Percentiles rank a stretch among this genome's conserved stretches.
phyloP scores from a whole-genome alignment of 2,329 filamentous ascomycete genomes.

The Colletotrichum cordylinicola region DNA sequence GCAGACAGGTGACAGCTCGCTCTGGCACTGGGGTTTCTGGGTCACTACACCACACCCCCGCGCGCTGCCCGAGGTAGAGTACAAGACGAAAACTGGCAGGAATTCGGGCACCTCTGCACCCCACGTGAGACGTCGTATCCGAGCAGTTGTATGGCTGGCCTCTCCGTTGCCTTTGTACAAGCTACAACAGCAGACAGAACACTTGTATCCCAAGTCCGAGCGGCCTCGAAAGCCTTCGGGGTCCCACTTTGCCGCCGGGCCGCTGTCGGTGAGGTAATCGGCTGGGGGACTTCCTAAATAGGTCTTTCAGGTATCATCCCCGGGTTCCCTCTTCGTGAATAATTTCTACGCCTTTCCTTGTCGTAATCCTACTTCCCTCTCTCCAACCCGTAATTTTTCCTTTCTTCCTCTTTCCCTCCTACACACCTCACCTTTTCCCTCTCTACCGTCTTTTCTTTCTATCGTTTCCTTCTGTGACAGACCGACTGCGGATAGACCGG shows the following conservation, averaged over 20 bases:
- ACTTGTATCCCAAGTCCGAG: not conserved
- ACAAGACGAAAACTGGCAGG: not conserved
- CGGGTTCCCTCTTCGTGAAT: conserved; percentile 2
- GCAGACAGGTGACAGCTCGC: not conserved
- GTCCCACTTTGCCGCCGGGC: conserved; percentile 15
- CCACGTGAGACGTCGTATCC: not conserved
- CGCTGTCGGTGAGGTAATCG: conserved; percentile 22
- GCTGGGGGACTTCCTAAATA: conserved; percentile 17
- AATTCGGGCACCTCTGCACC: not conserved
- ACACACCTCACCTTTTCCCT: not conserved
- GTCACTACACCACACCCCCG: not conserved
- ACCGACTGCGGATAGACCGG: not conserved
- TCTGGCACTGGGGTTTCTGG: not conserved
- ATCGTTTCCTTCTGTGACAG: not conserved
- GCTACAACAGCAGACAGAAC: not conserved
- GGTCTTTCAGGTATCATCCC: conserved; percentile 23
- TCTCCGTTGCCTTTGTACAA: not conserved
- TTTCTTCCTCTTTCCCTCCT: not conserved
- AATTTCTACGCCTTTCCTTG: conserved; percentile 3
- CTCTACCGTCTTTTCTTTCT: not conserved
- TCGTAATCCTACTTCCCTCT: not conserved
- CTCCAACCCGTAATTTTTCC: not conserved
- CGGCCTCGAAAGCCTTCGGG: not conserved
- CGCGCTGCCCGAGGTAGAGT: not conserved
- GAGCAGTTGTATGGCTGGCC: not conserved